phyloP scores from a whole-genome alignment of 805 yeast genomes.

The Candida taoyuanica region DNA sequence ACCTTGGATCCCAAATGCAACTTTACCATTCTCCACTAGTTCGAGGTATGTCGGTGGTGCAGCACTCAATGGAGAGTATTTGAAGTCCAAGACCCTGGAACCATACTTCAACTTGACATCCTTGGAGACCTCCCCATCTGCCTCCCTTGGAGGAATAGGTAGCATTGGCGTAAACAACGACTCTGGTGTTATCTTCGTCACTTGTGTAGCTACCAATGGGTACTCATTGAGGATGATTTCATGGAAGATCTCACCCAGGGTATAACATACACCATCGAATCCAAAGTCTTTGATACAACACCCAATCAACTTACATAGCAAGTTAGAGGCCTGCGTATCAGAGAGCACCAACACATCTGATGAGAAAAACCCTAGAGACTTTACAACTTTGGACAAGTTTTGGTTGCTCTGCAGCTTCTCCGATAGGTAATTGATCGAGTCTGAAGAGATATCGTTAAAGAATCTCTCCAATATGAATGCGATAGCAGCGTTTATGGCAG shows the following conservation, averaged over 20 bases:
- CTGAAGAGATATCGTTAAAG: constrained; percentile 47
- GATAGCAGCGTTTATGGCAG: constrained; percentile 49
- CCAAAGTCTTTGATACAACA: constrained; percentile 77
- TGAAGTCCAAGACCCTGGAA: constrained; percentile 54
- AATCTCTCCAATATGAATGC: constrained; percentile 62
- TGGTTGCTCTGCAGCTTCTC: constrained; percentile 40
- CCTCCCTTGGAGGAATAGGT: constrained; percentile 33
- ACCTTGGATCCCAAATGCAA: constrained; percentile 46
- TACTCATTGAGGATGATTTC: constrained; percentile 56
- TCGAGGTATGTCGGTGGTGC: constrained; percentile 81
- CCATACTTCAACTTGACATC: constrained; percentile 48
- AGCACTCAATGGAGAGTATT: constrained; percentile 56
- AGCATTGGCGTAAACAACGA: constrained; percentile 22
- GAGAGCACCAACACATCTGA: constrained; percentile 30
- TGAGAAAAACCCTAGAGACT: constrained; percentile 36
- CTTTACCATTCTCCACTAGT: constrained; percentile 69
- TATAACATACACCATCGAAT: constrained; percentile 61
- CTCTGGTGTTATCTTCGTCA: constrained; percentile 22
- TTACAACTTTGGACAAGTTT: constrained; percentile 29
- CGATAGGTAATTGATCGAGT: constrained; percentile 49
- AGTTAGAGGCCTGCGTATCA: constrained; percentile 49
- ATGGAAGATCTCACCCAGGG: constrained; percentile 65
- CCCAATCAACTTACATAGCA: constrained; percentile 59
- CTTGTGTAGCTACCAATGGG: constrained; percentile 53
- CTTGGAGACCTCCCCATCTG: constrained; percentile 32